Evolutionary conservation across 306 rosid genomes (phyloP).

Genomic region (Inga oerstediana): DNA sequence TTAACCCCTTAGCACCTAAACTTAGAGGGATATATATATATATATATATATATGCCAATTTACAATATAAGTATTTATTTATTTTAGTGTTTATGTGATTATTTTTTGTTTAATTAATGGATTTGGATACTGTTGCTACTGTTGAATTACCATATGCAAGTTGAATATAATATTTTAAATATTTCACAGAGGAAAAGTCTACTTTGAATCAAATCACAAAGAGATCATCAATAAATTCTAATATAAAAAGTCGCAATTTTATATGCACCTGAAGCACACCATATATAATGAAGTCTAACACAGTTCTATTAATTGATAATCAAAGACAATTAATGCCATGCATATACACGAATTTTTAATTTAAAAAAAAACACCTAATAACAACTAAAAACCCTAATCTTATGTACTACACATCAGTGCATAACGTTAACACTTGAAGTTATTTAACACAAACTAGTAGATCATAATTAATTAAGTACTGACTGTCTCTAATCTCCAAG

Average conservation of each 20-base stretch:
- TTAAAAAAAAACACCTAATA: not conserved
- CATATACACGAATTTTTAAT: not conserved
- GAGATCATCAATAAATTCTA: not conserved
- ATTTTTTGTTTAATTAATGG: not conserved
- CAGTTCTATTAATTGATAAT: not conserved
- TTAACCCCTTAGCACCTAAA: not conserved
- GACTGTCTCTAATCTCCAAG: not conserved
- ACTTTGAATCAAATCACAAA: not conserved
- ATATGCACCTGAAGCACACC: not conserved
- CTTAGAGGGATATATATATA: not conserved
- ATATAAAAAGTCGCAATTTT: not conserved
- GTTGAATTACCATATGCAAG: not conserved
- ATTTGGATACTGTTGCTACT: not conserved
- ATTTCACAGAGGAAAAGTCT: not conserved
- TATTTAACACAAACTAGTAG: constrained; percentile 22
- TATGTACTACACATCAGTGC: not conserved
- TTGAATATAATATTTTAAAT: not conserved
- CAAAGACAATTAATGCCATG: not conserved
- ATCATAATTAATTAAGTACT: not conserved
- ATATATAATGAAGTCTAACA: not conserved
- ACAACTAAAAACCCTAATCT: constrained; percentile 29
- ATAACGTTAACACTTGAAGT: constrained; percentile 30
- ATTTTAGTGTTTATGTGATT: not conserved
- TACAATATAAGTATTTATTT: not conserved
- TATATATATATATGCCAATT: not conserved